A percentile compares a stretch with the other conserved stretches of the same genome.
Conservation (phyloP, 78 protist species). For the Monocercomonoides exilis region DNA sequence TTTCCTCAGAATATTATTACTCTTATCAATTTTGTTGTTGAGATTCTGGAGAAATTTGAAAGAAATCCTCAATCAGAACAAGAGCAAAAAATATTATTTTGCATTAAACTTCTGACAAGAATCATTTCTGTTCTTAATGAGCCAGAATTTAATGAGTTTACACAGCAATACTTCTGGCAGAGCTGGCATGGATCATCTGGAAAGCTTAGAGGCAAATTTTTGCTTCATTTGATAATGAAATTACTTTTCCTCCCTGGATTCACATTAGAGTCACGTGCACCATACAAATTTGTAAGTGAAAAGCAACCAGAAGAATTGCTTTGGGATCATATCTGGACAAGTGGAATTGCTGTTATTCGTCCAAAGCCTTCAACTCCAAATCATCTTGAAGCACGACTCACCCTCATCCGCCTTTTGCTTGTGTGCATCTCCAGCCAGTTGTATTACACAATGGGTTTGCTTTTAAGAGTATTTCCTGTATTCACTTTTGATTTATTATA, state of each 20-base stretch:
- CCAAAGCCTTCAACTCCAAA: neutral
- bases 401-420: neutral
- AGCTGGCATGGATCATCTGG: neutral
- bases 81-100: neutral
- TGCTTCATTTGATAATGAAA: neutral
- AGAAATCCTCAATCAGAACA: neutral
- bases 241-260: neutral
- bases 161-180: neutral
- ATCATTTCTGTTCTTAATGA: neutral
- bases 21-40: neutral
- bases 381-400: neutral
- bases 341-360: neutral
- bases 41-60: neutral
- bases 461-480: too few relatives aligned
- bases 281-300: too few relatives aligned
- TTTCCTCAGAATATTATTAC: neutral
- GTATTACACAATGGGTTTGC: neutral
- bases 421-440: neutral
- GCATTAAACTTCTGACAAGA: neutral
- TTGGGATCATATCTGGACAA: neutral
- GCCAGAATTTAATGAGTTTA: neutral
- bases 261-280: neutral
- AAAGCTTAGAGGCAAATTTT: neutral
- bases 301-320: too few relatives aligned
- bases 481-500: too few relatives aligned